Conservation (phyloP, 805 yeast species). For the Candida glaebosa region DNA sequence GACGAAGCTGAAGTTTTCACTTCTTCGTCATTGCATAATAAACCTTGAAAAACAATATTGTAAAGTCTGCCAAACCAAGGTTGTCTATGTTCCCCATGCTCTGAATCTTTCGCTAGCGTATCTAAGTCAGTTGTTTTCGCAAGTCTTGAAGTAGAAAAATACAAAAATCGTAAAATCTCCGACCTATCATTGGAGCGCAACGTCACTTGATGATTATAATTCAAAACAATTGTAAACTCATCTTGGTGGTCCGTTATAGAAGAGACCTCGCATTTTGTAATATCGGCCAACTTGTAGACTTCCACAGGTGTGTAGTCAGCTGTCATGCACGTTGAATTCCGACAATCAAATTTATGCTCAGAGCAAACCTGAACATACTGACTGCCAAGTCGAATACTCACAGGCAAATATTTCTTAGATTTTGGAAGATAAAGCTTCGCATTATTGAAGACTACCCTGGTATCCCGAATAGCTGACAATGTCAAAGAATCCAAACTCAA, state of each 20-base stretch:
- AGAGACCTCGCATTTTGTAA: conserved; percentile 34
- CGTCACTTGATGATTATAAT: conserved; percentile 22
- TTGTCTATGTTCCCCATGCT: conserved; percentile 14
- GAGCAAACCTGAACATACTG: conserved; percentile 56
- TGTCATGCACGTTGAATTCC: conserved; percentile 20
- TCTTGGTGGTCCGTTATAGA: conserved; percentile 23
- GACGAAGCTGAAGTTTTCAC: conserved; percentile 63
- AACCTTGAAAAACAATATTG: conserved; percentile 64
- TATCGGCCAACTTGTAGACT: conserved; percentile 28
- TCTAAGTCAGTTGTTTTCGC: conserved; percentile 30
- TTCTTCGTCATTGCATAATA: conserved; percentile 55
- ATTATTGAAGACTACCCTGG: conserved; percentile 30
- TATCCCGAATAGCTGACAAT: conserved; percentile 32
- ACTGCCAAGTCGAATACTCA: conserved; percentile 65
- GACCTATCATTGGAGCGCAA: conserved; percentile 33
- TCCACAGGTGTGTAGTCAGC: conserved; percentile 33
- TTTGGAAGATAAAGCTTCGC: conserved; percentile 47
- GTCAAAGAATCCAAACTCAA: conserved; percentile 36
- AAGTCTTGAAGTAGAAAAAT: conserved; percentile 59
- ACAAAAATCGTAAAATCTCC: conserved; percentile 69
- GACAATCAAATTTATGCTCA: conserved; percentile 18
- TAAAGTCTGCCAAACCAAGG: conserved; percentile 56
- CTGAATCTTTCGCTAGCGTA: conserved; percentile 14
- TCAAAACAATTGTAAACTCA: conserved; percentile 35
- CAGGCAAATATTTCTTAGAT: conserved; percentile 52